phyloP scores from a whole-genome alignment of 768 basidiomycete genomes.

The Gautieria morchelliformis region DNA sequence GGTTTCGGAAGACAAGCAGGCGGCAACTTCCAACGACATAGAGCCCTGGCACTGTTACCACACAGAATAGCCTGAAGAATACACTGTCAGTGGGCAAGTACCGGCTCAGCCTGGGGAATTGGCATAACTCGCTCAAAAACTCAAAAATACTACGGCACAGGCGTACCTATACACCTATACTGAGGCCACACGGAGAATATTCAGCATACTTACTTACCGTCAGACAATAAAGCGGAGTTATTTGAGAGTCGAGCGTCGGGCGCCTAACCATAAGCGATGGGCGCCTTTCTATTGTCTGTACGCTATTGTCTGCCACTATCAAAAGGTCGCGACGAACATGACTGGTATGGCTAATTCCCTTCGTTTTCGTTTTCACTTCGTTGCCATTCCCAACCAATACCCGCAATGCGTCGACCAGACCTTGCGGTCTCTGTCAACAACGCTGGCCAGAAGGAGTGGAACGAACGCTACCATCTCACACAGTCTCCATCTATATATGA shows the following conservation, averaged over 20 bases:
- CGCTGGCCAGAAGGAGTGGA: background rate
- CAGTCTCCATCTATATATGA: conserved; percentile 6
- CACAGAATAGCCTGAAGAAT: no score
- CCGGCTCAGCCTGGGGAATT: no score
- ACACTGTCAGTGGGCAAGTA: no score
- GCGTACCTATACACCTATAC: no score
- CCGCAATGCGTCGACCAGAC: conserved; percentile 5
- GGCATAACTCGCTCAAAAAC: no score
- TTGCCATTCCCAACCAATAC: background rate
- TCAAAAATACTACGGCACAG: no score
- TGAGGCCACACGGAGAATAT: no score
- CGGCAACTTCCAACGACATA: no score
- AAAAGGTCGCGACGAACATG: background rate
- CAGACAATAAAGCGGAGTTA: background rate
- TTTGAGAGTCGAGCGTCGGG: background rate
- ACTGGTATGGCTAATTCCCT: background rate
- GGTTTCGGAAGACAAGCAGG: no score
- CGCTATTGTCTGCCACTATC: background rate
- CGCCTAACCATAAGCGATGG: background rate
- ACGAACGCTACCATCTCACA: background rate
- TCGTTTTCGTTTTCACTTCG: conserved; percentile 6
- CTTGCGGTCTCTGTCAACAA: conserved; percentile 1
- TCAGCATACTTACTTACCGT: no score
- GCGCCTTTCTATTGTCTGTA: conserved; percentile 5
- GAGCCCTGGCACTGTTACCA: no score